phyloP scores from a whole-genome alignment of 73 alveolate genomes.

The Loxodes magnus region DNA sequence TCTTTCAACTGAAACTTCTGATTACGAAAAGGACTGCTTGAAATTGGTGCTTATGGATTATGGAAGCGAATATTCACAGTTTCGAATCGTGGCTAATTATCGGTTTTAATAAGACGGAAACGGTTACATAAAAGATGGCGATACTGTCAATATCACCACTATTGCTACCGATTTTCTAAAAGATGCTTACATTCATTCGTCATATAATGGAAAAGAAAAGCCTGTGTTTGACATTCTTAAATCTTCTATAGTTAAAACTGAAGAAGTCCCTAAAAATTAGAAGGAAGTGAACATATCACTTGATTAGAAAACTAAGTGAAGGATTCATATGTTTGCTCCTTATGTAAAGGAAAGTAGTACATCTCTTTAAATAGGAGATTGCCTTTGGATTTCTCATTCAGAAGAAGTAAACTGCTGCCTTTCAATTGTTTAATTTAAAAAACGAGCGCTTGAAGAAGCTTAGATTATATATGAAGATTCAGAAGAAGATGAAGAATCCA shows the following conservation, averaged over 20 bases:
- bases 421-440: too few relatives aligned
- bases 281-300: slow-evolving; percentile 4
- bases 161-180: neutral
- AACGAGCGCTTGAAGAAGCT: too few relatives aligned
- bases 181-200: slow-evolving; percentile 1
- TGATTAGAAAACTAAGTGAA: slow-evolving; percentile 8
- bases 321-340: neutral
- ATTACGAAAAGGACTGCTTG: slow-evolving; percentile 27
- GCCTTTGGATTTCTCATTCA: slow-evolving; percentile 7
- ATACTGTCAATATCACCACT: neutral
- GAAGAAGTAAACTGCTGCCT: slow-evolving; percentile 15
- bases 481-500: too few relatives aligned
- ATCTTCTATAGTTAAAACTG: too few relatives aligned
- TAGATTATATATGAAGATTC: too few relatives aligned
- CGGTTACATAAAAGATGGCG: neutral
- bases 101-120: slow-evolving; percentile 34
- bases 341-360: slow-evolving; percentile 1
- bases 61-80: slow-evolving; percentile 26
- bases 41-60: slow-evolving; percentile 21
- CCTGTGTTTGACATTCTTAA: too few relatives aligned
- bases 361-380: neutral
- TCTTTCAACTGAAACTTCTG: slow-evolving; percentile 14
- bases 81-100: slow-evolving; percentile 30
- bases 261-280: too few relatives aligned
- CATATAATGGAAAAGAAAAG: too few relatives aligned